Conservation (phyloP, 1,284 basidiomycete species). For the Leccinum insolens region DNA sequence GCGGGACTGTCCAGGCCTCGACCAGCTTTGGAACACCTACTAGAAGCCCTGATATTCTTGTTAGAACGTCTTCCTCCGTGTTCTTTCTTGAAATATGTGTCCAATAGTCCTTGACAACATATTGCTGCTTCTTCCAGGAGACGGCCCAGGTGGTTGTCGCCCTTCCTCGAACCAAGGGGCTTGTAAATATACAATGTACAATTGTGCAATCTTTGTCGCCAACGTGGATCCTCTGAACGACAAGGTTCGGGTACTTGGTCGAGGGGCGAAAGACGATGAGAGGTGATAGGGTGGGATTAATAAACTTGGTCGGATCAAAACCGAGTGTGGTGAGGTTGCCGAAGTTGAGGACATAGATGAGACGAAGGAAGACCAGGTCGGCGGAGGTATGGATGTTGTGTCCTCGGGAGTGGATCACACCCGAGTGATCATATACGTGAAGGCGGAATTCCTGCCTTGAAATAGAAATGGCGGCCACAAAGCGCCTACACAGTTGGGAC, state of each 20-base stretch:
- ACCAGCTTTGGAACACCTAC: neutral
- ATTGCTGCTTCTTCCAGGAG: neutral
- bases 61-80: neutral
- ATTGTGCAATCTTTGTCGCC: neutral
- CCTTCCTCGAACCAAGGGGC: neutral
- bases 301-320: neutral
- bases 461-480: neutral
- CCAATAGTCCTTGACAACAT: neutral
- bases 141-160: neutral
- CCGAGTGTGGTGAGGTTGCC: neutral
- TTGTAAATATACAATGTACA: neutral
- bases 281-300: neutral
- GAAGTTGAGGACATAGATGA: neutral
- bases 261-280: neutral
- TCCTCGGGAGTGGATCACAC: neutral
- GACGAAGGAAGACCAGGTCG: neutral
- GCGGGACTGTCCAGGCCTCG: neutral
- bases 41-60: neutral
- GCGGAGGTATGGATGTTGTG: neutral
- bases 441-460: neutral
- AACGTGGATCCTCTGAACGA: neutral
- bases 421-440: neutral
- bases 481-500: neutral
- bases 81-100: neutral
- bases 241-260: neutral